Evolutionary conservation across 116 monocot genomes (phyloP).

Genomic region (Phalaenopsis hybrid): DNA sequence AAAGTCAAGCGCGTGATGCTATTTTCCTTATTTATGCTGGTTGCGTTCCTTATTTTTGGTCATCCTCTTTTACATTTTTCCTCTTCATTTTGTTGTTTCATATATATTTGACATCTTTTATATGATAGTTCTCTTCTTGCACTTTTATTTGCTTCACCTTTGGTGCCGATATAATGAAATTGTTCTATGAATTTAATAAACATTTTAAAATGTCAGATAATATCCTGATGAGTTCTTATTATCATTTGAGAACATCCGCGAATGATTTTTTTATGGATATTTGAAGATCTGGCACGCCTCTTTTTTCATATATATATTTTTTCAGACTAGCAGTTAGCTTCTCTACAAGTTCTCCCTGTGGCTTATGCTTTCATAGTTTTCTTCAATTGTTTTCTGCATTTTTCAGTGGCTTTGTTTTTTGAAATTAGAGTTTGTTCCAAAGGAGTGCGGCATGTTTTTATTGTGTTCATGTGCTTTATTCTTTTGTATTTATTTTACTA

Average conservation of each 20-base stretch:
- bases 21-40: neutral
- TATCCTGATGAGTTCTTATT: no score
- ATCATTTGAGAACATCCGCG: no score
- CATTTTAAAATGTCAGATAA: no score
- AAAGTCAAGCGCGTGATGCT: neutral
- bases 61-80: neutral
- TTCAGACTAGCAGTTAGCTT: neutral
- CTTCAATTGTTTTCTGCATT: neutral
- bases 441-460: neutral
- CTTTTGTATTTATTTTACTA: neutral
- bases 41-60: neutral
- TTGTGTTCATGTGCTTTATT: neutral
- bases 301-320: neutral
- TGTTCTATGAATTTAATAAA: no score
- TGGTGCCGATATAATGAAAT: no score
- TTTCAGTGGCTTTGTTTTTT: neutral
- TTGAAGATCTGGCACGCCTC: neutral
- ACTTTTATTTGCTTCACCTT: no score
- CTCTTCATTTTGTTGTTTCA: neutral
- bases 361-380: neutral
- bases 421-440: constrained; percentile 2
- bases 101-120: neutral
- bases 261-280: no score
- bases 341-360: neutral
- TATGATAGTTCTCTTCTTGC: neutral